A percentile compares a stretch with the other conserved stretches of the same genome.
Evolutionary conservation across 2,329 filamentous ascomycete genomes (phyloP).

Genomic region (Magnaporthiopsis incrustans): DNA sequence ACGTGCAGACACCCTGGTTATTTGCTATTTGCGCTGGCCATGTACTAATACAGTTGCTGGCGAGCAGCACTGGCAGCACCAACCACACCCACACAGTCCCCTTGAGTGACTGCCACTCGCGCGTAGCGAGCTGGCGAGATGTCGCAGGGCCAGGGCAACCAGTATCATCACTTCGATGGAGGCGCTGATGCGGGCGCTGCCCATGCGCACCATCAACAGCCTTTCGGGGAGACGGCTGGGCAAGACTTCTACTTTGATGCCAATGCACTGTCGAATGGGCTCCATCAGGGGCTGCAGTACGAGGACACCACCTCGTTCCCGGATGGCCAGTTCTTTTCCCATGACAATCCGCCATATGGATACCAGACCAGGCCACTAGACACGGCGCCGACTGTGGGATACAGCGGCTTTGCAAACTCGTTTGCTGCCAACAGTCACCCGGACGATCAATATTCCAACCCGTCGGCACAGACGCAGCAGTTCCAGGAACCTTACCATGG

Average conservation of each 20-base stretch:
- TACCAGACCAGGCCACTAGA: not conserved
- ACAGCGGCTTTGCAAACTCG: not conserved
- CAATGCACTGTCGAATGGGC: not conserved
- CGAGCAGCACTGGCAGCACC: not conserved
- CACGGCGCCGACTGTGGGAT: not conserved
- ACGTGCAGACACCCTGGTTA: not conserved
- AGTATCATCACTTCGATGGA: constrained; percentile 6
- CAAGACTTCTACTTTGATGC: not conserved
- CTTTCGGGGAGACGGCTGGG: not conserved
- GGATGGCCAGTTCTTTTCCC: not conserved
- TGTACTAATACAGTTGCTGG: not conserved
- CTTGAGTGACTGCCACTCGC: not conserved
- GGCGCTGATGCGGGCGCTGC: constrained; percentile 1
- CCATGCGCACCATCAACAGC: constrained; percentile 3
- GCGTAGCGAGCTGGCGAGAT: not conserved
- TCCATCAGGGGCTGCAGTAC: not conserved
- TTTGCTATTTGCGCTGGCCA: not conserved
- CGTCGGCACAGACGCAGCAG: not conserved
- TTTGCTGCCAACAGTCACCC: not conserved
- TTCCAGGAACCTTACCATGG: not conserved
- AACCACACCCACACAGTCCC: not conserved
- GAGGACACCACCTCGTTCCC: not conserved
- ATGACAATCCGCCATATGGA: not conserved
- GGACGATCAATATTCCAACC: not conserved
- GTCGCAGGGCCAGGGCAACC: constrained; percentile 6